These are phyloP conservation scores for Diaporthe humulicola DNA, from an alignment of 2,329 filamentous ascomycete species.

Conservation along the genomic window DNA sequence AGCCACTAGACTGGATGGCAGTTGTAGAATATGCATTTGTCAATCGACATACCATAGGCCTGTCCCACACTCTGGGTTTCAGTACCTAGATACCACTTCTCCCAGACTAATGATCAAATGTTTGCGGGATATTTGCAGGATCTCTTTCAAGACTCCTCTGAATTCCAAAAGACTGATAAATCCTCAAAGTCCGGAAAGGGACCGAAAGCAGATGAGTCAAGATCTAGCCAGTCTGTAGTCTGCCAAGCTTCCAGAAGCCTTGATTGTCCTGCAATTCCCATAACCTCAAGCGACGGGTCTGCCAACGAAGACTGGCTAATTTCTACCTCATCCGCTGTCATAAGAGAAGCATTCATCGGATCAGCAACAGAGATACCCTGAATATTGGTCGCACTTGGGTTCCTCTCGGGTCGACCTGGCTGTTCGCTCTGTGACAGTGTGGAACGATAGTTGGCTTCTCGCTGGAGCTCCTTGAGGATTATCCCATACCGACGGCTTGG, in stretches of 20 bases:
- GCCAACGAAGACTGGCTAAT: background rate
- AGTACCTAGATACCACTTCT: background rate
- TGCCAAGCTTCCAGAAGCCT: slow-evolving; percentile 1
- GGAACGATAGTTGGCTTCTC: background rate
- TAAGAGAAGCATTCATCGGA: background rate
- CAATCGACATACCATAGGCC: no score
- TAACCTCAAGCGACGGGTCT: background rate
- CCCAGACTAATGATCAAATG: background rate
- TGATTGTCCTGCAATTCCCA: background rate
- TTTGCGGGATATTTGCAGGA: background rate
- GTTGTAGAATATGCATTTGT: background rate
- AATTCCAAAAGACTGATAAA: background rate
- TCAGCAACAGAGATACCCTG: background rate
- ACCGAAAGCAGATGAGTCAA: background rate
- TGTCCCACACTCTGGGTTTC: background rate
- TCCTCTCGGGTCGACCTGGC: background rate
- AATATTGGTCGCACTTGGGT: background rate
- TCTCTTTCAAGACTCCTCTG: background rate
- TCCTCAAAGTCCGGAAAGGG: background rate
- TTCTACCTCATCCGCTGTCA: background rate
- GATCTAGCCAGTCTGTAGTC: background rate
- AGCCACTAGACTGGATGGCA: background rate
- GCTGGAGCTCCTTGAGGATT: background rate
- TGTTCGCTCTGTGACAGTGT: background rate
- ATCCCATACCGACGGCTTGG: background rate